These are phyloP conservation scores for Xylariomycetidae sp. DNA, from an alignment of 2,329 filamentous ascomycete species.

Conservation along the genomic window DNA sequence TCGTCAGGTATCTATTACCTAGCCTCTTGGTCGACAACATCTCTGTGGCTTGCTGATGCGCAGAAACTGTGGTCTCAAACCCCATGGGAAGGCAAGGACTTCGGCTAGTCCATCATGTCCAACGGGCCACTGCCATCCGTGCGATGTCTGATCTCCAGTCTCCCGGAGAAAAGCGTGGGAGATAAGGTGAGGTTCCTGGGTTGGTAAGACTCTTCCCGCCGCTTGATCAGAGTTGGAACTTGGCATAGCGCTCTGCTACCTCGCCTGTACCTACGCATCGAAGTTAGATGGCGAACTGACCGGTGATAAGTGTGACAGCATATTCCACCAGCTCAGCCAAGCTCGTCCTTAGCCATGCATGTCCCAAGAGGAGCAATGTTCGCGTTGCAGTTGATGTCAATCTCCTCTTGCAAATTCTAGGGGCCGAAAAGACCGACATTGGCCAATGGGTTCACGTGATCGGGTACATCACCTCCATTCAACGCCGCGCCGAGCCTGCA, in stretches of 20 bases:
- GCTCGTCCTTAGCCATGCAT: constrained; percentile 63
- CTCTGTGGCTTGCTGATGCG: too few relatives aligned
- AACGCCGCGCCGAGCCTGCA: constrained; percentile 4
- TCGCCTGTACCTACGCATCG: constrained; percentile 1
- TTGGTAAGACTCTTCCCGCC: constrained; percentile 68
- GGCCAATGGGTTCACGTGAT: constrained; percentile 90
- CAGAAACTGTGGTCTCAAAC: too few relatives aligned
- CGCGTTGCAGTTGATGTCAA: constrained; percentile 62
- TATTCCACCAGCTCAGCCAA: constrained; percentile 51
- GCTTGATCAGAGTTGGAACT: too few relatives aligned
- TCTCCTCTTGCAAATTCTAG: constrained; percentile 62
- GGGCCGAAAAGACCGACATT: constrained; percentile 55
- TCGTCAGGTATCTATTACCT: too few relatives aligned
- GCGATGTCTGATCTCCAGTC: constrained; percentile 58
- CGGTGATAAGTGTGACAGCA: constrained; percentile 38
- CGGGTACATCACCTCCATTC: constrained; percentile 58
- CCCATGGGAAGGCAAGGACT: too few relatives aligned
- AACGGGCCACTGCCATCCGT: constrained; percentile 57
- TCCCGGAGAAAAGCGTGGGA: constrained; percentile 45
- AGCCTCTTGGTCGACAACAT: too few relatives aligned
- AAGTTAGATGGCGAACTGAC: constrained; percentile 7
- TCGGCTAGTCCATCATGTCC: constrained; percentile 35
- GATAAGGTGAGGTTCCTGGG: constrained; percentile 90
- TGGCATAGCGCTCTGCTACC: too few relatives aligned
- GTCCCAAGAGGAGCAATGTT: constrained; percentile 41